Evolutionary conservation across 345 rosid genomes (phyloP).

Genomic region (Sapria himalayana): DNA sequence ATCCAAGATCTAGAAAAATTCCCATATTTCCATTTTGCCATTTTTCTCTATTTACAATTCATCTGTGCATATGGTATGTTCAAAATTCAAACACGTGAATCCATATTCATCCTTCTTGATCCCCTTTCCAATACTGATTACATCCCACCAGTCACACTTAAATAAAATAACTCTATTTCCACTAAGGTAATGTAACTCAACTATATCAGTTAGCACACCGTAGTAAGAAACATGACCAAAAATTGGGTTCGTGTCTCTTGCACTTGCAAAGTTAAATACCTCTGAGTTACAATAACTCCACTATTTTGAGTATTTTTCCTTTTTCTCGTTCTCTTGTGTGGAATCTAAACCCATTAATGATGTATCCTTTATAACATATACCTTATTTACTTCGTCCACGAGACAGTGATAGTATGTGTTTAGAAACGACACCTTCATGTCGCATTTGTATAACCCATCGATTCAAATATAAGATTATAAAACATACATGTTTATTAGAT

Average conservation of each 20-base stretch:
- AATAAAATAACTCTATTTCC: neutral
- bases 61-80: neutral
- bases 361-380: neutral
- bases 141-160: slow-evolving; percentile 5
- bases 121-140: neutral
- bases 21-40: too few relatives aligned
- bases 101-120: neutral
- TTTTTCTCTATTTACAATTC: too few relatives aligned
- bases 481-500: too few relatives aligned
- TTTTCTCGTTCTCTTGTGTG: neutral
- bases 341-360: slow-evolving; percentile 4
- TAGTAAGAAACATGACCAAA: neutral
- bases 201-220: neutral
- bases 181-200: slow-evolving; percentile 2
- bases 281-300: neutral
- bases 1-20: too few relatives aligned
- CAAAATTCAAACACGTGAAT: neutral
- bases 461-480: too few relatives aligned
- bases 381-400: neutral
- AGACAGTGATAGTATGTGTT: neutral
- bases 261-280: neutral
- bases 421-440: too few relatives aligned
- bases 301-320: neutral
- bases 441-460: too few relatives aligned
- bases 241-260: neutral